A percentile compares a stretch with the other conserved stretches of the same genome.
phyloP scores from a whole-genome alignment of 2,329 filamentous ascomycete species.

The Chaetothyriales sp. region DNA sequence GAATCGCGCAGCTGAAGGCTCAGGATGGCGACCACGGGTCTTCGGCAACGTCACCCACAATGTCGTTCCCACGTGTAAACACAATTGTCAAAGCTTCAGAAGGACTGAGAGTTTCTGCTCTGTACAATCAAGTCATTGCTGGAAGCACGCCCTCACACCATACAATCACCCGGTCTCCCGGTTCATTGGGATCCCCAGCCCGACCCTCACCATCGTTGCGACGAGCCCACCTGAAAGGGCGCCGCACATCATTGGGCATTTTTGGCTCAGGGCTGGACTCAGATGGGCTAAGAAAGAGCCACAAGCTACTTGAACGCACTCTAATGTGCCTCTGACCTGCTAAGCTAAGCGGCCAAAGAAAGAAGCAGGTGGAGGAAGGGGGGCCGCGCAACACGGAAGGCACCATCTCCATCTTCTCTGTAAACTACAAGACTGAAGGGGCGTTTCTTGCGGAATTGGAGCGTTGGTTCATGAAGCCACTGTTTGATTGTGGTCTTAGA shows the following conservation, averaged over 20 bases:
- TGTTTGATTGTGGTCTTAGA: not conserved
- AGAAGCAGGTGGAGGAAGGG: too few relatives aligned
- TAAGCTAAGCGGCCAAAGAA: too few relatives aligned
- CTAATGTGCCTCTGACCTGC: not conserved
- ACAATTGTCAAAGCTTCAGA: constrained; percentile 9
- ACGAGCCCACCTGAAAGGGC: not conserved
- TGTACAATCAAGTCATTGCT: not conserved
- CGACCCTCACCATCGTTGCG: not conserved
- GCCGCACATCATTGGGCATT: not conserved
- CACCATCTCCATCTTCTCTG: too few relatives aligned
- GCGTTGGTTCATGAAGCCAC: not conserved
- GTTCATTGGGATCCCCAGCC: not conserved
- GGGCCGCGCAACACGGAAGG: too few relatives aligned
- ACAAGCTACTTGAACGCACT: not conserved
- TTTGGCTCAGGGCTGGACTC: not conserved
- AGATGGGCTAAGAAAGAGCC: not conserved
- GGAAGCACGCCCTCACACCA: not conserved
- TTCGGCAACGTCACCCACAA: not conserved
- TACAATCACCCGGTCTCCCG: not conserved
- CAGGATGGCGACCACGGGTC: not conserved
- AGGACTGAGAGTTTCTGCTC: constrained; percentile 5
- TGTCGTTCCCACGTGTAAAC: constrained; percentile 8
- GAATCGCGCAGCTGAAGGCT: not conserved
- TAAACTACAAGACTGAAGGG: too few relatives aligned
- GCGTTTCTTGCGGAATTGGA: not conserved